Percentiles rank a stretch among this genome's conserved stretches.
These are phyloP conservation scores for Candida ponderosae DNA, from an alignment of 805 yeast species.

Conservation along the genomic window DNA sequence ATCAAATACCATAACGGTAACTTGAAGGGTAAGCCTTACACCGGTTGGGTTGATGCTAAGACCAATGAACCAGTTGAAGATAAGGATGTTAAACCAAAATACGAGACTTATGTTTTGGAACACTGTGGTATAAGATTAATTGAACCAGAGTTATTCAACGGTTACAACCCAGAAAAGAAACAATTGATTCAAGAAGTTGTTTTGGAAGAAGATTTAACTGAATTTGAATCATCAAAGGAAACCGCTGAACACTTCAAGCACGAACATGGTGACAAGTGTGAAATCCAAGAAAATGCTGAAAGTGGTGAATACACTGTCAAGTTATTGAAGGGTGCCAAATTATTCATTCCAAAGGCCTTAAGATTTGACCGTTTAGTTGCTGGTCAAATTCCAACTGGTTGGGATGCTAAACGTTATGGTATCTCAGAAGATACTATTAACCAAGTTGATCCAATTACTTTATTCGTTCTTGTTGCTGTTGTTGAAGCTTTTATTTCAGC, in stretches of 20 bases:
- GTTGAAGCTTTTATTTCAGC: constrained; percentile 90
- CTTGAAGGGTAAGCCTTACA: constrained; percentile 81
- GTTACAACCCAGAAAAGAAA: constrained; percentile 93
- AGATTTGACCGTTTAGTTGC: constrained; percentile 62
- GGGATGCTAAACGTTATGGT: constrained; percentile 95
- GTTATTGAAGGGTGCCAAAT: constrained; percentile 86
- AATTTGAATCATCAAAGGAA: constrained; percentile 91
- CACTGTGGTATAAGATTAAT: constrained; percentile 96
- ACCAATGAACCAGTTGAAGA: constrained; percentile 91
- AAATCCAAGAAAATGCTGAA: constrained; percentile 80
- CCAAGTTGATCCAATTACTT: constrained; percentile 95
- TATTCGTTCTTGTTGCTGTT: constrained; percentile 87
- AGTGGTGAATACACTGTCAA: constrained; percentile 89
- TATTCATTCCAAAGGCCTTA: constrained; percentile 77
- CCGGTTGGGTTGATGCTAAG: constrained; percentile 98
- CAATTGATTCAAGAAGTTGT: constrained; percentile 92
- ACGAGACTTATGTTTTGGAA: constrained; percentile 80
- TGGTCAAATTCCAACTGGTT: constrained; percentile 94
- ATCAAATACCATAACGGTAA: constrained; percentile 92
- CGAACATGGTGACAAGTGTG: constrained; percentile 92
- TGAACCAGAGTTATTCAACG: constrained; percentile 91
- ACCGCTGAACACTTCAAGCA: constrained; percentile 91
- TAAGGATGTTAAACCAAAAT: constrained; percentile 84
- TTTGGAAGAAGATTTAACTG: constrained; percentile 92
- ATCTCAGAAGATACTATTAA: constrained; percentile 84